Evolutionary conservation across 208 protist genomes (phyloP).

Genomic region (Leishmania aethiopica): DNA sequence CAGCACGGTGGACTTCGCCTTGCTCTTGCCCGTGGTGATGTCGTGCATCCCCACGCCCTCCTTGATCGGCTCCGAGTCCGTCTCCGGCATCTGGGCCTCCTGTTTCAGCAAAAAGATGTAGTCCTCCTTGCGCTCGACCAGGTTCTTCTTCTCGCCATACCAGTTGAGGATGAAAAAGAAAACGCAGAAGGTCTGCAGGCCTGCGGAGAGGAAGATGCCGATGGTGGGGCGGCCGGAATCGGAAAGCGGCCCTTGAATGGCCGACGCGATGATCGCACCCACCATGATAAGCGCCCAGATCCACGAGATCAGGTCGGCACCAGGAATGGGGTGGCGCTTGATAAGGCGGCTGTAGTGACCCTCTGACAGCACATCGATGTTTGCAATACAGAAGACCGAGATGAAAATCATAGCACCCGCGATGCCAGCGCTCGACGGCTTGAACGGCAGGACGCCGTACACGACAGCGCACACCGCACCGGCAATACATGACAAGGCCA

Average conservation of each 20-base stretch:
- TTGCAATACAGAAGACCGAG: constrained; percentile 44
- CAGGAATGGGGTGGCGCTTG: constrained; percentile 36
- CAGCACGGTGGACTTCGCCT: constrained; percentile 6
- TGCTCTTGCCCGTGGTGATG: neutral
- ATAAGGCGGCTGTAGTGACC: constrained; percentile 67
- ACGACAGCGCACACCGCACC: constrained; percentile 39
- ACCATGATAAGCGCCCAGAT: constrained; percentile 54
- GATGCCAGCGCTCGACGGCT: constrained; percentile 34
- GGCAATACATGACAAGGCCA: constrained; percentile 38
- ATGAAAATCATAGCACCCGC: constrained; percentile 52
- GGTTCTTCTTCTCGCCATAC: constrained; percentile 63
- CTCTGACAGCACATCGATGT: constrained; percentile 59
- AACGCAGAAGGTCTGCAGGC: constrained; percentile 31
- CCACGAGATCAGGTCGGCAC: constrained; percentile 46
- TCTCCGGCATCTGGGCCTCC: constrained; percentile 17
- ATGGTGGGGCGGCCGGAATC: constrained; percentile 41
- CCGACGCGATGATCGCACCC: constrained; percentile 37
- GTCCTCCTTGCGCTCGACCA: constrained; percentile 48
- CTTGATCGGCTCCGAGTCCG: constrained; percentile 8
- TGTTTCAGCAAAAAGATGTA: constrained; percentile 31
- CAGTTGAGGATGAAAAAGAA: constrained; percentile 59
- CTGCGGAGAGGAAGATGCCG: constrained; percentile 43
- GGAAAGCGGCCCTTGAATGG: constrained; percentile 47
- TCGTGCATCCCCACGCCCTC: neutral
- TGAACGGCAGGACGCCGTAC: constrained; percentile 47